These are phyloP conservation scores for Venustampulla echinocandica DNA, from an alignment of 495 filamentous ascomycete genomes.

Conservation along the genomic window DNA sequence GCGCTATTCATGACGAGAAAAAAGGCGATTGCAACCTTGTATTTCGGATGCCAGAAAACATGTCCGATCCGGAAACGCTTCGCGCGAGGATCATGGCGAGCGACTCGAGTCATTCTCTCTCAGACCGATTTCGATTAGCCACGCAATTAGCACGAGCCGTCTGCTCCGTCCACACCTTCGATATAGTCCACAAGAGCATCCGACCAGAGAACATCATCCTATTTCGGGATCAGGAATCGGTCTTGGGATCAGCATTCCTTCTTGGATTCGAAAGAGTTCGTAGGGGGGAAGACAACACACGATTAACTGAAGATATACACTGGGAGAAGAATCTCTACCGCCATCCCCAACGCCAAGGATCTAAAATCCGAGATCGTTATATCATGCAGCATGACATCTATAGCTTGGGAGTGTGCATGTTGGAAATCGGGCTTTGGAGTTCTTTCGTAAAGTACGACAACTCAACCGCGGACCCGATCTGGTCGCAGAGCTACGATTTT, in stretches of 20 bases:
- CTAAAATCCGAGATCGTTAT: conserved; percentile 31
- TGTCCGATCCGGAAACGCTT: background rate
- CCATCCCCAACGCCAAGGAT: conserved; percentile 45
- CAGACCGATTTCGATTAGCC: conserved; percentile 26
- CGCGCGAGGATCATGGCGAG: background rate
- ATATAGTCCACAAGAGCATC: conserved; percentile 52
- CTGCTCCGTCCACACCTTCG: conserved; percentile 40
- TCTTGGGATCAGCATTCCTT: conserved; percentile 29
- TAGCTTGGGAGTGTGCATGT: conserved; percentile 48
- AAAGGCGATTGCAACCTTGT: conserved; percentile 1
- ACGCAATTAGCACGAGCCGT: conserved; percentile 35
- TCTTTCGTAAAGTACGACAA: conserved; percentile 33
- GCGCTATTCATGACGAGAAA: conserved; percentile 22
- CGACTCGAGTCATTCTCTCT: background rate
- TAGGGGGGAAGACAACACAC: conserved; percentile 29
- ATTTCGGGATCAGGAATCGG: conserved; percentile 25
- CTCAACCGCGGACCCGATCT: background rate
- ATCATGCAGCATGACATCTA: conserved; percentile 59
- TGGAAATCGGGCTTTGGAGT: conserved; percentile 53
- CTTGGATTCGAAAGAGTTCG: conserved; percentile 46
- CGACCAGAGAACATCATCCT: conserved; percentile 44
- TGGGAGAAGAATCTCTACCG: conserved; percentile 47
- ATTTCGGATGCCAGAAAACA: conserved; percentile 2
- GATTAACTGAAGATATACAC: conserved; percentile 29
- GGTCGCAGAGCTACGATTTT: background rate